Evolutionary conservation across 2,329 filamentous ascomycete genomes (phyloP).

Genomic region (Colletotrichum sp.): DNA sequence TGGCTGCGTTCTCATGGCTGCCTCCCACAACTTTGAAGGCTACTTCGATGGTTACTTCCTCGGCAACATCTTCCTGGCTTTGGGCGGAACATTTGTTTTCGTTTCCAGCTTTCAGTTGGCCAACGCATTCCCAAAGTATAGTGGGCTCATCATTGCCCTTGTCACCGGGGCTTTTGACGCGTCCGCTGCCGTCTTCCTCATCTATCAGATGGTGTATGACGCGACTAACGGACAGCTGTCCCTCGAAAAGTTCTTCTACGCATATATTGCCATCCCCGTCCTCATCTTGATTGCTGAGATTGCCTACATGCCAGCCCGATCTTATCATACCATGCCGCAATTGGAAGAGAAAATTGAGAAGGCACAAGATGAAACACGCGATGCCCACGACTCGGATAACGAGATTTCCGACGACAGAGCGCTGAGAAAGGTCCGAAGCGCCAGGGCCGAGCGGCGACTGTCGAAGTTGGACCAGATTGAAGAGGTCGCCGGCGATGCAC

Average conservation of each 20-base stretch:
- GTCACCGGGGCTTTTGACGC: slow-evolving; percentile 85
- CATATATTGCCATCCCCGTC: slow-evolving; percentile 38
- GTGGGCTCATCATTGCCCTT: slow-evolving; percentile 77
- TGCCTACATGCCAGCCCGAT: slow-evolving; percentile 41
- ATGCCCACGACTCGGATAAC: slow-evolving; percentile 59
- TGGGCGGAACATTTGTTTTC: slow-evolving; percentile 84
- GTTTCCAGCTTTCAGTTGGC: slow-evolving; percentile 85
- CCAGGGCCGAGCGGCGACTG: slow-evolving; percentile 56
- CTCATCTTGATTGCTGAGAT: slow-evolving; percentile 41
- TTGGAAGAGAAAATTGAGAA: slow-evolving; percentile 44
- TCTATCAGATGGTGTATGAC: slow-evolving; percentile 75
- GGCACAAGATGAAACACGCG: slow-evolving; percentile 38
- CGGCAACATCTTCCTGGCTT: slow-evolving; percentile 77
- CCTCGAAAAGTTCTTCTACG: slow-evolving; percentile 45
- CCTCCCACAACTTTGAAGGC: slow-evolving; percentile 61
- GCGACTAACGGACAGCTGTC: slow-evolving; percentile 46
- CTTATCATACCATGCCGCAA: slow-evolving; percentile 43
- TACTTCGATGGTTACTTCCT: slow-evolving; percentile 74
- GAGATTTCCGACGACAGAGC: slow-evolving; percentile 53
- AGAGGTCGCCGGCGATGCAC: slow-evolving; percentile 61
- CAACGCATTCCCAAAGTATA: slow-evolving; percentile 79
- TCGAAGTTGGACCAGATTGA: slow-evolving; percentile 67
- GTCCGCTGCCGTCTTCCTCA: slow-evolving; percentile 77
- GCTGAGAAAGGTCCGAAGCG: slow-evolving; percentile 43
- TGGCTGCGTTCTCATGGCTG: slow-evolving; percentile 75